These are phyloP conservation scores for Colletotrichum tabaci DNA, from an alignment of 2,329 filamentous ascomycete genomes.

Conservation along the genomic window DNA sequence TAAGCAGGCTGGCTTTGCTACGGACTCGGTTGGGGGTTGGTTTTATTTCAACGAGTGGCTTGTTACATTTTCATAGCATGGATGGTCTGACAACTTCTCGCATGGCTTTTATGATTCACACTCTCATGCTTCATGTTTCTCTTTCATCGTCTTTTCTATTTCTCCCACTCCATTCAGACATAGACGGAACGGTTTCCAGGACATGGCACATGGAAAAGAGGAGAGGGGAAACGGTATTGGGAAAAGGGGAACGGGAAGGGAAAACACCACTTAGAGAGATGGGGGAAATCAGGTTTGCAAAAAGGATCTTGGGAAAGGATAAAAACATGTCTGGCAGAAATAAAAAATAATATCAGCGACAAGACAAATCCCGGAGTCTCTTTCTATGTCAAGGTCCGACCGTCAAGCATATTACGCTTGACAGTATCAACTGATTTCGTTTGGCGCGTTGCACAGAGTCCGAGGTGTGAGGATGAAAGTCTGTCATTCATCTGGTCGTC, in stretches of 20 bases:
- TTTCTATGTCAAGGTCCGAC: background rate
- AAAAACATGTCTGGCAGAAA: background rate
- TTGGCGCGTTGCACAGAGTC: too few relatives aligned
- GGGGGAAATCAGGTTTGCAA: background rate
- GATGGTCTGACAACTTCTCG: background rate
- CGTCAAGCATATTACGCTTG: background rate
- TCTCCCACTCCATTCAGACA: too few relatives aligned
- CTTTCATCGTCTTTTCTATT: too few relatives aligned
- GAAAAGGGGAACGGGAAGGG: background rate
- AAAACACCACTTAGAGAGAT: background rate
- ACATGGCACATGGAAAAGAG: background rate
- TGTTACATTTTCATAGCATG: background rate
- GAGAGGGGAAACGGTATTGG: background rate
- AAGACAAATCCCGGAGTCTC: background rate
- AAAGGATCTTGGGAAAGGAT: background rate
- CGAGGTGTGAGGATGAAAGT: too few relatives aligned
- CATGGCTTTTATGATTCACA: background rate
- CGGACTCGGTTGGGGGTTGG: background rate
- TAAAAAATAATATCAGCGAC: background rate
- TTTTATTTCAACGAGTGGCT: background rate
- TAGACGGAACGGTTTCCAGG: background rate
- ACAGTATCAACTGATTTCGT: background rate
- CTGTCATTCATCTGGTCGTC: too few relatives aligned
- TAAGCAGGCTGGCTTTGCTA: slow-evolving; percentile 12
- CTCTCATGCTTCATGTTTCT: background rate